These are phyloP conservation scores for Aristolochia californica DNA, from an alignment of 164 flowering plant species.

Conservation along the genomic window DNA sequence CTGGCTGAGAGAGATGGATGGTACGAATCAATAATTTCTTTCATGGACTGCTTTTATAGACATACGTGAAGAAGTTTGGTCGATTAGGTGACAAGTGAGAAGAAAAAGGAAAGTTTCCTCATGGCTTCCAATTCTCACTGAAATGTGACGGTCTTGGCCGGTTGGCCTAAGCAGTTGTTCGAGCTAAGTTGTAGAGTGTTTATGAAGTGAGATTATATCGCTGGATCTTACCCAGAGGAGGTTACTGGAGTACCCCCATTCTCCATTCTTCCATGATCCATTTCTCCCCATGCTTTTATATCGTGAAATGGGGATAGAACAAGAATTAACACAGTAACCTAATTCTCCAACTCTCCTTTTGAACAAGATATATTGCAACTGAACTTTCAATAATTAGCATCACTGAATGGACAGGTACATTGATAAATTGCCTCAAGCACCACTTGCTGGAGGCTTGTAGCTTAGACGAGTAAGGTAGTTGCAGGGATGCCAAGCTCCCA, in stretches of 20 bases:
- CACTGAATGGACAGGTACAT: background rate
- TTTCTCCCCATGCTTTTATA: no score
- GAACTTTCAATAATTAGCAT: background rate
- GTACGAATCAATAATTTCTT: background rate
- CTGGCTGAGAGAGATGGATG: background rate
- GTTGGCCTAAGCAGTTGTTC: slow-evolving; percentile 3
- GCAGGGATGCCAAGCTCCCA: slow-evolving; percentile 4
- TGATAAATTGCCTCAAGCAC: background rate
- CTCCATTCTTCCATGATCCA: background rate
- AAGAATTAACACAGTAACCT: background rate
- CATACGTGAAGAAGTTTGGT: background rate
- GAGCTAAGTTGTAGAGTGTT: slow-evolving; percentile 12
- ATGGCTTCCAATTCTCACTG: background rate
- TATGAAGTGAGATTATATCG: slow-evolving; percentile 2
- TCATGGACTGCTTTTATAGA: slow-evolving; percentile 2
- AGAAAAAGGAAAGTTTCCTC: background rate
- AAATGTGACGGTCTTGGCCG: background rate
- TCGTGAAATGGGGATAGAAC: background rate
- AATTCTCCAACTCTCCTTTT: no score
- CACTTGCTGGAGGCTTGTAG: background rate
- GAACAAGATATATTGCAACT: no score
- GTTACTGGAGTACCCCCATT: background rate
- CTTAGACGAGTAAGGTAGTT: background rate
- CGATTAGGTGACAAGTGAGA: slow-evolving; percentile 4
- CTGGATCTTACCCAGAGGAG: no score